Evolutionary conservation across 768 basidiomycete species (phyloP).

Genomic region (Pisolithus microcarpus): DNA sequence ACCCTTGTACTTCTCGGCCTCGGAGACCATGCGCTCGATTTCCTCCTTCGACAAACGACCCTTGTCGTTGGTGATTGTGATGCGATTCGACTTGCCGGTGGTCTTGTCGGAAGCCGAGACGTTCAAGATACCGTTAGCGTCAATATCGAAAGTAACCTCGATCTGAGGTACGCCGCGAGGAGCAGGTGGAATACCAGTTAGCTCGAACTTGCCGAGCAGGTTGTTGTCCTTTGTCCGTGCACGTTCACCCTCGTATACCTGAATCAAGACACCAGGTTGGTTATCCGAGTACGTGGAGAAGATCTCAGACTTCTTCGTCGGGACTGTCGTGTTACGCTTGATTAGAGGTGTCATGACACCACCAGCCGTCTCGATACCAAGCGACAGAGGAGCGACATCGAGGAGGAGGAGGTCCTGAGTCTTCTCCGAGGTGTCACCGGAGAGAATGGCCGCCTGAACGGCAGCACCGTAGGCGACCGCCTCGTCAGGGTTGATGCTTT

Average conservation of each 20-base stretch:
- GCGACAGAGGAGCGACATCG: conserved; percentile 85
- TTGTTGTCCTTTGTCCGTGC: conserved; percentile 99
- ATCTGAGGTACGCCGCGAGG: conserved; percentile 97
- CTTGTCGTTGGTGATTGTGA: conserved; percentile 95
- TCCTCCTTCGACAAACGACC: conserved; percentile 96
- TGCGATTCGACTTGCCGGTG: conserved; percentile 91
- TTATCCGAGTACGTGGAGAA: conserved; percentile 99
- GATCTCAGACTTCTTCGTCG: conserved; percentile 97
- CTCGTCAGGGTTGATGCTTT: conserved; percentile 99
- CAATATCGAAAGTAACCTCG: conserved; percentile 97
- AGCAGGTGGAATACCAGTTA: conserved; percentile 92
- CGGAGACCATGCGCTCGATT: conserved; percentile 94
- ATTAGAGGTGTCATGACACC: conserved; percentile 99
- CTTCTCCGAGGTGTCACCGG: conserved; percentile 97
- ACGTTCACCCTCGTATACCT: conserved; percentile 97
- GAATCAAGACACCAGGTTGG: conserved; percentile 96
- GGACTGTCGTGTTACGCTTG: conserved; percentile 97
- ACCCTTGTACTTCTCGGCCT: conserved; percentile 91
- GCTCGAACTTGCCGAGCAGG: conserved; percentile 95
- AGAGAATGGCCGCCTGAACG: conserved; percentile 96
- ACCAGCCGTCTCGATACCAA: conserved; percentile 97
- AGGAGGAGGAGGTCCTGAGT: conserved; percentile 94
- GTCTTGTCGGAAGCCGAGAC: conserved; percentile 95
- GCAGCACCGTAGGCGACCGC: conserved; percentile 98
- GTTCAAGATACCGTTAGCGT: conserved; percentile 94